Conservation (phyloP, 2,329 filamentous ascomycete genomes). For the Neurospora crassa region DNA sequence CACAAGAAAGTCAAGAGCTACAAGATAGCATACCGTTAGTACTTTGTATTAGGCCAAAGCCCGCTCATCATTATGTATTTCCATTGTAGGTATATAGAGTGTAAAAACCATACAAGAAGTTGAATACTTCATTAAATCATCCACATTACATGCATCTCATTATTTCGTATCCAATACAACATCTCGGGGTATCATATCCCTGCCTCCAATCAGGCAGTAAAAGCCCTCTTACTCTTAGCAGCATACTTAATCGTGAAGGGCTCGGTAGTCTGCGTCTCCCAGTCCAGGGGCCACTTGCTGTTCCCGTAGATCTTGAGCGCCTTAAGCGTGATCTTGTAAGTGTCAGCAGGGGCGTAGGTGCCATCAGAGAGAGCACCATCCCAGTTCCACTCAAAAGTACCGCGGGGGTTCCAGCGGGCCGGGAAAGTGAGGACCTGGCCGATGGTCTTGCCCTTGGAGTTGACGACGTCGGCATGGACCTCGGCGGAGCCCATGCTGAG, state of each 20-base stretch:
- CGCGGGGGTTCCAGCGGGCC: conserved; percentile 24
- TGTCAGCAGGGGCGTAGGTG: conserved; percentile 36
- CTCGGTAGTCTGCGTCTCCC: neutral
- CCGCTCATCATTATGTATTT: neutral
- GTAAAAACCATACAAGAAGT: neutral
- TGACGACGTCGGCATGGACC: conserved; percentile 35
- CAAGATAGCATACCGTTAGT: too few relatives aligned
- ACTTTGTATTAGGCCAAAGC: neutral
- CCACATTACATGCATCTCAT: neutral
- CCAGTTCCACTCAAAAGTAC: conserved; percentile 25
- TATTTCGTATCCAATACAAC: neutral
- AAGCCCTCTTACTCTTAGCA: neutral
- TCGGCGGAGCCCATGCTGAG: conserved; percentile 36
- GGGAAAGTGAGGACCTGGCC: conserved; percentile 36
- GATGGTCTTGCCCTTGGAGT: conserved; percentile 27
- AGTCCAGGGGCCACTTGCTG: conserved; percentile 19
- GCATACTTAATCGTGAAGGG: neutral
- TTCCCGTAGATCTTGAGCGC: conserved; percentile 44
- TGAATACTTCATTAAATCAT: neutral
- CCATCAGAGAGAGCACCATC: conserved; percentile 38
- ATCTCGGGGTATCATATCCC: neutral
- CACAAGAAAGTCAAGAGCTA: too few relatives aligned
- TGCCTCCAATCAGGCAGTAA: neutral
- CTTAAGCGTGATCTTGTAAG: conserved; percentile 39
- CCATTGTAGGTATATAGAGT: neutral